phyloP scores from a whole-genome alignment of 148 eudicot species.

The Cornus suecica region DNA sequence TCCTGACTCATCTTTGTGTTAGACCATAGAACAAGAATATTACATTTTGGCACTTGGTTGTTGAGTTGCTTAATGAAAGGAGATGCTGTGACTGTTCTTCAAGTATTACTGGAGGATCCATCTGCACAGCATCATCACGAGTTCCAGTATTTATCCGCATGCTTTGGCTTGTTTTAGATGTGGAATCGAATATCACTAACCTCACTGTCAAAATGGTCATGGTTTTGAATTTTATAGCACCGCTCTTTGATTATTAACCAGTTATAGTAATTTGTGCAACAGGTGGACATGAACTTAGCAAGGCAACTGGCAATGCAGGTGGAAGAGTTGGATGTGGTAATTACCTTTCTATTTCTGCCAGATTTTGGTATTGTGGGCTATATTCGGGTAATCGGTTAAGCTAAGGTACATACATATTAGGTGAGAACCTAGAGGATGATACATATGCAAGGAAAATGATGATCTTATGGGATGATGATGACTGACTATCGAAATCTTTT shows the following conservation, averaged over 20 bases:
- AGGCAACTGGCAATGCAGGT: conserved; percentile 91
- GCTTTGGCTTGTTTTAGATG: not conserved
- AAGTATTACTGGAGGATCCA: not conserved
- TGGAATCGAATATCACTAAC: not conserved
- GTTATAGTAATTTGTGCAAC: conserved; percentile 24
- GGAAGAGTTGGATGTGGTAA: conserved; percentile 90
- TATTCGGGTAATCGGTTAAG: not conserved
- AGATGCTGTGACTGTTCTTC: not conserved
- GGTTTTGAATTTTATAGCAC: not conserved
- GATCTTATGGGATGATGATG: no score
- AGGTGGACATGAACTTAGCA: conserved; percentile 96
- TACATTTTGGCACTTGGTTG: not conserved
- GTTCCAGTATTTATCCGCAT: conserved; percentile 5
- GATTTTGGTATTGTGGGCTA: not conserved
- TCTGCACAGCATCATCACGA: not conserved
- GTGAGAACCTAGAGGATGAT: not conserved
- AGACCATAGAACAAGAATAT: not conserved
- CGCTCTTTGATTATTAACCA: conserved; percentile 10
- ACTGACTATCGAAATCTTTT: no score
- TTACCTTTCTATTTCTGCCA: conserved; percentile 7
- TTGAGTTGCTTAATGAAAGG: not conserved
- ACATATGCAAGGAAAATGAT: not conserved
- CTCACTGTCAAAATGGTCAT: not conserved
- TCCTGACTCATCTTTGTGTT: not conserved
- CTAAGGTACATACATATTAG: conserved; percentile 1